These are phyloP conservation scores for Vaccinium myrtillus DNA, from an alignment of 148 eudicot genomes.

Conservation along the genomic window DNA sequence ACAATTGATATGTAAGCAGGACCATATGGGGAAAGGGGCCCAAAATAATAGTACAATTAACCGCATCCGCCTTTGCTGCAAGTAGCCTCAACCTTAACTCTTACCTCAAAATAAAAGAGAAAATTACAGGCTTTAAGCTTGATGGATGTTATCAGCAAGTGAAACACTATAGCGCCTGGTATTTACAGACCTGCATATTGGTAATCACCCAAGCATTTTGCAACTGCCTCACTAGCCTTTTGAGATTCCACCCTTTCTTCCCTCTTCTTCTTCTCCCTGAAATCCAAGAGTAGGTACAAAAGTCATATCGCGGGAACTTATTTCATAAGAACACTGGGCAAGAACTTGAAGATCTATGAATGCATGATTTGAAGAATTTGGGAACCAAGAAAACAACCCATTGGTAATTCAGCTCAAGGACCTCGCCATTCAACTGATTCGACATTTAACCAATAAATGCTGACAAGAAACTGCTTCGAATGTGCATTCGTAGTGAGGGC, in stretches of 20 bases:
- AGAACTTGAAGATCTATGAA: background rate
- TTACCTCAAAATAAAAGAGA: background rate
- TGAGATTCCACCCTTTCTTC: slow-evolving; percentile 58
- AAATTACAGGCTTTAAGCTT: slow-evolving; percentile 5
- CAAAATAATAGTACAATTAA: background rate
- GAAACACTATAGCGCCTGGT: background rate
- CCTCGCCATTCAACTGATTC: background rate
- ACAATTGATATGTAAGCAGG: background rate
- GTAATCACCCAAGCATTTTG: slow-evolving; percentile 41
- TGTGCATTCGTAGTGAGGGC: background rate
- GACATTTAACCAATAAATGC: background rate
- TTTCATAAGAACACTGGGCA: background rate
- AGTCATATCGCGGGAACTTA: background rate
- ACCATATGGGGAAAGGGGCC: background rate
- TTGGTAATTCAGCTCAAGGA: background rate
- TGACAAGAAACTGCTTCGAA: background rate
- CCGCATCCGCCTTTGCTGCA: background rate
- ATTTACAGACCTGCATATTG: slow-evolving; percentile 23
- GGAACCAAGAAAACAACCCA: background rate
- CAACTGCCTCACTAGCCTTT: slow-evolving; percentile 62
- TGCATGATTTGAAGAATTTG: background rate
- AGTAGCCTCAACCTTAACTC: slow-evolving; percentile 13
- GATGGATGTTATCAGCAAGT: slow-evolving; percentile 11
- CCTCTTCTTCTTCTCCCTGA: slow-evolving; percentile 81
- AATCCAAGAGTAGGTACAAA: slow-evolving; percentile 8